phyloP scores from a whole-genome alignment of 495 filamentous ascomycete genomes.

The Xanthoparmelia taractica region DNA sequence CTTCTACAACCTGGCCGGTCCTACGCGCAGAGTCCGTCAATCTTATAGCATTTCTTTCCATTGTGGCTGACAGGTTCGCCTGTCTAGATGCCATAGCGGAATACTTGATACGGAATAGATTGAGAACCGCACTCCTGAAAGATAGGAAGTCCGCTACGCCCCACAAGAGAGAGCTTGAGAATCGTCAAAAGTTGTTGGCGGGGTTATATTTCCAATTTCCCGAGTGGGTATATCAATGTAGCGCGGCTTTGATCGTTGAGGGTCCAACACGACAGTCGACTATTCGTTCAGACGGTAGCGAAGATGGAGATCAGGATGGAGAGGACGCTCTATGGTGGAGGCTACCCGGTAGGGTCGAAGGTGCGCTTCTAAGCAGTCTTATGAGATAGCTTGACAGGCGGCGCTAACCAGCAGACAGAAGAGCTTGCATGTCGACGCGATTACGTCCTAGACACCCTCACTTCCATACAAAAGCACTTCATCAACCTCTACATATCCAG shows the following conservation, averaged over 20 bases:
- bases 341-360: constrained; percentile 65
- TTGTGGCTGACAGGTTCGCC: constrained; percentile 62
- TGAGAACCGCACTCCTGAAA: constrained; percentile 30
- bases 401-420: constrained; percentile 37
- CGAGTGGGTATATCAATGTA: constrained; percentile 44
- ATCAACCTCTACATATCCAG: constrained; percentile 56
- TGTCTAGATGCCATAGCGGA: constrained; percentile 40
- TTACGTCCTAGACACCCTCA: constrained; percentile 64
- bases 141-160: constrained; percentile 30
- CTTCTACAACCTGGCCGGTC: constrained; percentile 10
- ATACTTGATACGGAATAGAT: constrained; percentile 34
- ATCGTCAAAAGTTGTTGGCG: constrained; percentile 58
- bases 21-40: constrained; percentile 31
- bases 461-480: constrained; percentile 68
- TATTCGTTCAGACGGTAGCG: constrained; percentile 31
- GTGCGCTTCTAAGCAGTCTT: constrained; percentile 31
- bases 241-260: constrained; percentile 53
- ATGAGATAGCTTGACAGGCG: background rate
- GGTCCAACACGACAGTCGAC: constrained; percentile 59
- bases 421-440: constrained; percentile 65
- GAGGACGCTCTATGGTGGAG: constrained; percentile 59
- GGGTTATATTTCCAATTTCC: constrained; percentile 51
- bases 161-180: constrained; percentile 42
- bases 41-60: constrained; percentile 52
- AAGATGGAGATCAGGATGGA: constrained; percentile 37